phyloP scores from a whole-genome alignment of 768 basidiomycete genomes.

The Termitomyces heimii region DNA sequence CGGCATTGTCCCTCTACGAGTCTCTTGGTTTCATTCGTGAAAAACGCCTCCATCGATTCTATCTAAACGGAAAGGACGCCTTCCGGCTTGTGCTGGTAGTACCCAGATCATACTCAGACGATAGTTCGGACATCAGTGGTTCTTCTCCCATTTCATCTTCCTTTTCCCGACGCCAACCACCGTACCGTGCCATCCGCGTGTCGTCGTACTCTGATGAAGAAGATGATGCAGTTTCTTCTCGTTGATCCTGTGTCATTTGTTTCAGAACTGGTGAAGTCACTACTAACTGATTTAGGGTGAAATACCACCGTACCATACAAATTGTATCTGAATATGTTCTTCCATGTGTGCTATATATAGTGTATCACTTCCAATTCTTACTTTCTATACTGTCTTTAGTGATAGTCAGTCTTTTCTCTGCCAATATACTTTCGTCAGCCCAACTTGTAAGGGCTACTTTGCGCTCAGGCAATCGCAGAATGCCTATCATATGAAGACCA shows the following conservation, averaged over 20 bases:
- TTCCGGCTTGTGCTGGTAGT: slow-evolving; percentile 74
- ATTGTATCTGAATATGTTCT: slow-evolving; percentile 1
- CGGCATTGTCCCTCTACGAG: slow-evolving; percentile 86
- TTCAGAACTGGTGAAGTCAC: background rate
- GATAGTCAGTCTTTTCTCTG: background rate
- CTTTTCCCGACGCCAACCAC: slow-evolving; percentile 15
- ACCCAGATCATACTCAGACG: slow-evolving; percentile 33
- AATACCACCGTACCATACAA: background rate
- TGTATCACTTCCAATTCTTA: background rate
- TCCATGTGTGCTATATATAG: background rate
- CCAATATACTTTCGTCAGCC: background rate
- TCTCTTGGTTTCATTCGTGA: slow-evolving; percentile 93
- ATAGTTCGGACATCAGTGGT: slow-evolving; percentile 23
- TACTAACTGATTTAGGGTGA: background rate
- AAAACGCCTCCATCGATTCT: slow-evolving; percentile 92
- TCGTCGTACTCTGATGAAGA: slow-evolving; percentile 42
- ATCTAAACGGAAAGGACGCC: slow-evolving; percentile 96
- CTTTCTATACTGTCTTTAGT: background rate
- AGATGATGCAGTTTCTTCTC: slow-evolving; percentile 27
- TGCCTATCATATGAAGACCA: background rate
- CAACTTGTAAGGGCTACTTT: background rate
- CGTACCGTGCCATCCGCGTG: slow-evolving; percentile 39
- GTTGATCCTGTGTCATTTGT: background rate
- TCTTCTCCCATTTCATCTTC: slow-evolving; percentile 18
- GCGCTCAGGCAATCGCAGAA: background rate